These are phyloP conservation scores for Spergularia marina DNA, from an alignment of 148 eudicot species.

Conservation along the genomic window DNA sequence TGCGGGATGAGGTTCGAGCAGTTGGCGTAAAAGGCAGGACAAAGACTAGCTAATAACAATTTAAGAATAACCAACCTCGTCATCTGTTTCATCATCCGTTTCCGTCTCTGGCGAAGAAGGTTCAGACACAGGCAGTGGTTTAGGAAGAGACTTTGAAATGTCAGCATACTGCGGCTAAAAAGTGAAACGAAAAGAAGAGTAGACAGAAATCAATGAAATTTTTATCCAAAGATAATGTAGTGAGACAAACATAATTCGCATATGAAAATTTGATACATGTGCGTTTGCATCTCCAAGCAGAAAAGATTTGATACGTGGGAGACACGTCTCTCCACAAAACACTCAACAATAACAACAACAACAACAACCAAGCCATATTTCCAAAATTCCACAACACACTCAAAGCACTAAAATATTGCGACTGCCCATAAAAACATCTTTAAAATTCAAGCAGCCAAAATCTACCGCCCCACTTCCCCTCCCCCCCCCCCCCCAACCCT, in stretches of 20 bases:
- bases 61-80: conserved; percentile 42
- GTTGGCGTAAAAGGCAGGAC: background rate
- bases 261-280: background rate
- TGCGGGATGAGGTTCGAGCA: background rate
- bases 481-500: no score
- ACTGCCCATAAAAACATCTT: no score
- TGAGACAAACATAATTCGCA: background rate
- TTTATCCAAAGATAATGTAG: background rate
- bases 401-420: no score
- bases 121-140: conserved; percentile 50
- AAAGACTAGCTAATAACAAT: background rate
- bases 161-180: conserved; percentile 53
- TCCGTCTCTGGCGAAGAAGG: conserved; percentile 36
- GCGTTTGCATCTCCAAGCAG: no score
- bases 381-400: no score
- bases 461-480: no score
- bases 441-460: no score
- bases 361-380: no score
- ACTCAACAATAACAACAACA: no score
- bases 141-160: conserved; percentile 54
- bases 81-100: conserved; percentile 39
- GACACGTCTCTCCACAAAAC: no score
- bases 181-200: conserved; percentile 10
- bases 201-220: conserved; percentile 1
- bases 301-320: no score